These are phyloP conservation scores for Corrigiola litoralis DNA, from an alignment of 179 eudicot species.

Conservation along the genomic window DNA sequence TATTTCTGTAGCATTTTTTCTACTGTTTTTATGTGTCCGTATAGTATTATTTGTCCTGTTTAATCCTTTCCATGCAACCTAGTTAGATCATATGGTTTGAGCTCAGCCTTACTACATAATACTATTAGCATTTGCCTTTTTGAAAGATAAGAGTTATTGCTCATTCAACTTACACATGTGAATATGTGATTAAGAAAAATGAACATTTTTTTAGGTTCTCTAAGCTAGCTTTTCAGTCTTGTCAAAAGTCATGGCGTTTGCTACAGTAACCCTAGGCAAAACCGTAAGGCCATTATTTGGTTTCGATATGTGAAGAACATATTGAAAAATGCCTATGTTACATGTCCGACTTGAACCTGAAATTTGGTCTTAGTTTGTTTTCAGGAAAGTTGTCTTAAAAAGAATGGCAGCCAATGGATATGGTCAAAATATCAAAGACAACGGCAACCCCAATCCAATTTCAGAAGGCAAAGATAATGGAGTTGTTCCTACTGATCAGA, in stretches of 20 bases:
- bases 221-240: too few species aligned
- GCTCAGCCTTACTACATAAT: neutral
- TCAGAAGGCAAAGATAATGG: slow-evolving; percentile 14
- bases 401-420: neutral
- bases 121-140: neutral
- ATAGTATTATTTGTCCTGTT: too few species aligned
- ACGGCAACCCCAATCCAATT: neutral
- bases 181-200: neutral
- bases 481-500: slow-evolving; percentile 2
- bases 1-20: too few species aligned
- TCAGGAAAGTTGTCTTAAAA: neutral
- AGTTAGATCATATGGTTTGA: neutral
- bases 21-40: too few species aligned
- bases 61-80: too few species aligned
- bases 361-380: neutral
- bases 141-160: too few species aligned
- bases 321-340: neutral
- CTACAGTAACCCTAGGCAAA: too few species aligned
- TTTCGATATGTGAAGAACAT: too few species aligned
- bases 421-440: neutral
- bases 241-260: too few species aligned
- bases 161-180: too few species aligned
- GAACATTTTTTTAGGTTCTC: neutral
- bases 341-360: neutral
- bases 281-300: too few species aligned